Base-by-base conservation (phyloP, 768 basidiomycete species). In the Hericium rajendrae region DNA sequence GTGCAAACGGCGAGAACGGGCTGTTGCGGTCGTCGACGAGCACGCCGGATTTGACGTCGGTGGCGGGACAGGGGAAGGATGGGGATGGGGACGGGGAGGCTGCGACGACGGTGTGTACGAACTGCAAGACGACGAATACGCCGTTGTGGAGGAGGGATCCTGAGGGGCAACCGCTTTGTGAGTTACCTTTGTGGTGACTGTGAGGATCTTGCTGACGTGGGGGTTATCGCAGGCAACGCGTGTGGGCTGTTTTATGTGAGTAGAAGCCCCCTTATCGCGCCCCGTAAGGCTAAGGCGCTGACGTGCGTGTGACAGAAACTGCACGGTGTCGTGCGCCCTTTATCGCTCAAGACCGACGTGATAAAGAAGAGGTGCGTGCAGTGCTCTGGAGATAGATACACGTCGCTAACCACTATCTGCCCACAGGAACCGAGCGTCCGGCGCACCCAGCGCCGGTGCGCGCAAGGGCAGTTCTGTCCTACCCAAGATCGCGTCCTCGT, bases 61-160 rank as follows among this genome's bases (percentile, higher is more conserved):
- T 66, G 68, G 54, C 68, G 66, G 62, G 60, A 62, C 49, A 24
- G 56, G 65, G 63, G 56, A 78, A 75, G 62, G 74, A 73, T 24
- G 73, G 69, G 46, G 76, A 75, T 51, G 90, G 86, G 59, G 86
- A 88, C 56, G 81, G 78, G 53, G 88, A 90, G 49, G 77, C 79
- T 57, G 68, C 82, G 6, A 91, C 86, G 9, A 97, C 92, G 2
- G 75, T 89, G 28, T 97, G 94, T 70, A 92, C 90, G 6, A 97
- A 97, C 67, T 97, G 94, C 70, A 86, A 90, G 65, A 97, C 94
- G 56, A 94, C 91, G 12, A 97, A 93, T 67, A 97, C 94, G 40
- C 92, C 92, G 9, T 73, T 95, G 49, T 95, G 92, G 92, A 79
- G 92, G 69, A 76, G 92, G 60, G 91, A 95, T 73, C 90, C 92